These are phyloP conservation scores for Camelina hispida DNA, from an alignment of 345 rosid species.

Conservation along the genomic window DNA sequence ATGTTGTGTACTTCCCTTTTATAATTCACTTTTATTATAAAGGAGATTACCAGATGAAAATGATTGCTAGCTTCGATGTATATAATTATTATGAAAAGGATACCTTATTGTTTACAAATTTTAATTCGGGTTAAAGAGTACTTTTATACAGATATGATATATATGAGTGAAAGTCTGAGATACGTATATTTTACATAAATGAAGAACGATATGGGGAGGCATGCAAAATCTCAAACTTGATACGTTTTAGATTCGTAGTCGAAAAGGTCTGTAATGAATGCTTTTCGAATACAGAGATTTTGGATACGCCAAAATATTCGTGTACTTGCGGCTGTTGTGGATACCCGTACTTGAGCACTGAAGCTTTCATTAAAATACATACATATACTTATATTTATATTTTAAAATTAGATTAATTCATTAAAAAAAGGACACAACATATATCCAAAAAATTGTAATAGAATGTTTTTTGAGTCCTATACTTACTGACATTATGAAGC, in stretches of 20 bases:
- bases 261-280: neutral
- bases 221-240: neutral
- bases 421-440: too few species aligned
- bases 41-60: neutral
- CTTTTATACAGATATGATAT: too few species aligned
- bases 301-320: neutral
- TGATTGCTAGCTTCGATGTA: neutral
- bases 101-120: neutral
- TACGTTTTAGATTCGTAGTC: neutral
- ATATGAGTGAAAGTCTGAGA: too few species aligned
- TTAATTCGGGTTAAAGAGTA: neutral
- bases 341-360: neutral
- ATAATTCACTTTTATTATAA: too few species aligned
- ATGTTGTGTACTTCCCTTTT: too few species aligned
- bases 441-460: too few species aligned
- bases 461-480: too few species aligned
- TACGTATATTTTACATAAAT: too few species aligned
- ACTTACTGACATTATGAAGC: neutral
- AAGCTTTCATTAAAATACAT: too few species aligned
- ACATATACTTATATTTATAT: too few species aligned
- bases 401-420: too few species aligned
- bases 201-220: neutral
- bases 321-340: neutral
- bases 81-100: too few species aligned
- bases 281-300: neutral